Evolutionary conservation across 1,284 basidiomycete genomes (phyloP), one percentile per base, ranked within the genome.

Genomic region (Cronartium quercuum): DNA sequence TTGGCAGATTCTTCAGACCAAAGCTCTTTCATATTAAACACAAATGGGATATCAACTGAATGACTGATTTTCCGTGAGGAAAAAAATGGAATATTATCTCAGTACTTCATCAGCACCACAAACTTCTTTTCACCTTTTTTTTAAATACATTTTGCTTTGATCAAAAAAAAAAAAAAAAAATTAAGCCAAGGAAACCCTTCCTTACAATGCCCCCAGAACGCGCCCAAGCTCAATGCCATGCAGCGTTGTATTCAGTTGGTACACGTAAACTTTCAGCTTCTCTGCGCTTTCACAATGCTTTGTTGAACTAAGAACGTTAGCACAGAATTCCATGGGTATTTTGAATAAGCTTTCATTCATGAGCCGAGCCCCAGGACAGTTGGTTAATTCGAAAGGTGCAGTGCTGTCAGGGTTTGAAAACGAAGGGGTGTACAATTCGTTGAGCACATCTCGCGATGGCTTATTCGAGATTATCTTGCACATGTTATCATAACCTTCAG

Each of bases 311-410:
- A 55, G 29, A 18, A 10, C 51, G 10, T 18, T 21, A 40, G 64
- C 62, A 40, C 66, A 13, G 24, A 60, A 58, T 34, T 74, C 70
- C 62, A 74, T 38, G 15, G 70, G 70, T 12, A 44, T 61, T 66
- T 74, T 55, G 34, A 55, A 58, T 13, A 66, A 6, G 37, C 60
- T 51, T 35, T 74, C 70, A 58, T 35, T 38, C 21, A 74, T 42
- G 24, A 74, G 57, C 18, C 63, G 35, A 41, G 70, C 66, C 3
- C 70, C 70, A 44, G 55, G 37, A 34, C 47, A 74, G 15, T 58
- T 10, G 5, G 29, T 55, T 24, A 18, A 71, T 47, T 71, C 69
- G 2, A 40, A 24, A 4, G 18, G 35, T n/a, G 58, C 35, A 38
- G 60, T n/a, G 12, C 24, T 34, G n/a, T 66, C 42, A n/a, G 35